Conservation (phyloP, 1,284 basidiomycete species). For the Fomitopsis palustris region DNA sequence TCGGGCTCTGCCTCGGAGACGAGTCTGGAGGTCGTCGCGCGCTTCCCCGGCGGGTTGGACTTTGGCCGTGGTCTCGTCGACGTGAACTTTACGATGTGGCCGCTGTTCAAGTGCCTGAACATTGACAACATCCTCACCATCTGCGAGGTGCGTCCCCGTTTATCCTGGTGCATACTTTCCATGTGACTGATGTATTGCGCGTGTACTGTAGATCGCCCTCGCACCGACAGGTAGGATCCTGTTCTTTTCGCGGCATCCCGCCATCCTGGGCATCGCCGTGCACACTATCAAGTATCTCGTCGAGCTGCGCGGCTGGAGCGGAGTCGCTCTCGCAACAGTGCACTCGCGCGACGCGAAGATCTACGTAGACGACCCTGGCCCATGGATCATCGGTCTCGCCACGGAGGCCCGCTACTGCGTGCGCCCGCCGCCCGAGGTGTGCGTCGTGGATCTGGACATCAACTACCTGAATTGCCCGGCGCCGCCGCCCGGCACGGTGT, state of each 20-base stretch:
- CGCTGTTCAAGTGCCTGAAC: conserved; percentile 91
- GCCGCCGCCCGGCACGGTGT: conserved; percentile 79
- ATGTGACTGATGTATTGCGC: not conserved
- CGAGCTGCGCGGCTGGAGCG: conserved; percentile 92
- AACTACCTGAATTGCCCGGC: conserved; percentile 83
- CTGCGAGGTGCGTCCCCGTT: conserved; percentile 65
- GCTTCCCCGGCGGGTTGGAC: conserved; percentile 82
- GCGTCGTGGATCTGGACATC: conserved; percentile 92
- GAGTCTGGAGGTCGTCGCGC: conserved; percentile 77
- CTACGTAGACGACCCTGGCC: conserved; percentile 84
- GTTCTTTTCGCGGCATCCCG: conserved; percentile 87
- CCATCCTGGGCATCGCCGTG: conserved; percentile 89
- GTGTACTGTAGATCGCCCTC: conserved; percentile 67
- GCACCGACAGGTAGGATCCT: conserved; percentile 90
- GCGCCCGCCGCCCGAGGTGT: conserved; percentile 76
- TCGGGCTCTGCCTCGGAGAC: conserved; percentile 49
- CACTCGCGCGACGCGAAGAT: conserved; percentile 90
- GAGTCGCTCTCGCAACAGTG: conserved; percentile 80
- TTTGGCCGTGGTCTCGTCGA: conserved; percentile 82
- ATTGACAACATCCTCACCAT: conserved; percentile 93
- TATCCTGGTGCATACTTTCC: not conserved
- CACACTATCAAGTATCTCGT: conserved; percentile 90
- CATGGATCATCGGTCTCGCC: conserved; percentile 91
- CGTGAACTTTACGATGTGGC: conserved; percentile 96
- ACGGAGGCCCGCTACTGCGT: conserved; percentile 83